phyloP scores from a whole-genome alignment of 805 yeast species.

The Lipomyces sp. region DNA sequence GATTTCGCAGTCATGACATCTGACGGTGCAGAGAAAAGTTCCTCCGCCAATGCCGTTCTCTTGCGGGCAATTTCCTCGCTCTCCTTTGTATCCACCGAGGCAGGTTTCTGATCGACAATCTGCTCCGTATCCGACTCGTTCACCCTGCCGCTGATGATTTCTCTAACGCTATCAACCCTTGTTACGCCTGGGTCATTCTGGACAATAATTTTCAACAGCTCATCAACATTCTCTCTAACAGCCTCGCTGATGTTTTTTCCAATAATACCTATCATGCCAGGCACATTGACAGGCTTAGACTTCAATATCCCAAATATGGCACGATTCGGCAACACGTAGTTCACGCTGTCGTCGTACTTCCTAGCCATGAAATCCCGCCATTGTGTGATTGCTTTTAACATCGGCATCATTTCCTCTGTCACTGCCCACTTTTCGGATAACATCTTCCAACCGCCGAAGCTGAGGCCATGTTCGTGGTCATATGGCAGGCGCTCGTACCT shows the following conservation, averaged over 20 bases:
- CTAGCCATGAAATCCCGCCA: conserved; percentile 89
- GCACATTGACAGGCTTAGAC: conserved; percentile 61
- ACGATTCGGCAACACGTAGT: conserved; percentile 84
- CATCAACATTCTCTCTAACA: conserved; percentile 16
- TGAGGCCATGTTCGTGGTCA: conserved; percentile 46
- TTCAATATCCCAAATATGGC: conserved; percentile 65
- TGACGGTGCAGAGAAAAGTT: conserved; percentile 9
- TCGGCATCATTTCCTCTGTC: conserved; percentile 52
- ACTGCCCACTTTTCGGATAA: conserved; percentile 70
- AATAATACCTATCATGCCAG: conserved; percentile 57
- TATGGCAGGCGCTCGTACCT: conserved; percentile 80
- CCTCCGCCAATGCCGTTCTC: conserved; percentile 15
- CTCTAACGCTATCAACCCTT: not conserved
- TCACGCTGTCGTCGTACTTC: conserved; percentile 76
- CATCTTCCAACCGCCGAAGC: conserved; percentile 65
- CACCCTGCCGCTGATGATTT: not conserved
- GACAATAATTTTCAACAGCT: conserved; percentile 14
- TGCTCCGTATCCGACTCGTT: not conserved
- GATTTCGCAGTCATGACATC: conserved; percentile 9
- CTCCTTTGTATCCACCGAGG: conserved; percentile 7
- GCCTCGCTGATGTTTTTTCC: conserved; percentile 41
- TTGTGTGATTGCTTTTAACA: conserved; percentile 64
- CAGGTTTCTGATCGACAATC: not conserved
- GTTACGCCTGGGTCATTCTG: not conserved
- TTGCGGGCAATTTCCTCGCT: conserved; percentile 7